phyloP scores from a whole-genome alignment of 2,329 filamentous ascomycete species.

The Scedosporium boydii region DNA sequence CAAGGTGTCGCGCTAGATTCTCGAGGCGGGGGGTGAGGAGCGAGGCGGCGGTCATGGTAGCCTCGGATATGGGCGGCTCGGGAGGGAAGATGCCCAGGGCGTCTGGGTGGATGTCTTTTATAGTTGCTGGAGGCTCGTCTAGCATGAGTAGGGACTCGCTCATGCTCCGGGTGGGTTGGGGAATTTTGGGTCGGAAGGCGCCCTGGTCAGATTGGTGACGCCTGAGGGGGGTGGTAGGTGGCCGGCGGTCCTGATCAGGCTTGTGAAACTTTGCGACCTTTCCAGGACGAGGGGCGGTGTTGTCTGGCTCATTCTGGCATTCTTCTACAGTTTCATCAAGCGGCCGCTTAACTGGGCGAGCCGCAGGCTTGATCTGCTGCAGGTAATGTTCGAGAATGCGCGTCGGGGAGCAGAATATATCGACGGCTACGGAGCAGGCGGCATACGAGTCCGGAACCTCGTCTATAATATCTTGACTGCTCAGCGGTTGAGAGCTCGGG shows the following conservation, averaged over 20 bases:
- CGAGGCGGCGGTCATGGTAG: constrained; percentile 33
- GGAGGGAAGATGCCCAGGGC: constrained; percentile 43
- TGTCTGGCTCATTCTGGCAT: background rate
- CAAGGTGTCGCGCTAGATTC: constrained; percentile 42
- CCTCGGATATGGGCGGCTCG: constrained; percentile 38
- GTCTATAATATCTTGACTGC: constrained; percentile 24
- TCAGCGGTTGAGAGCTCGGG: background rate
- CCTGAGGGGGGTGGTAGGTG: background rate
- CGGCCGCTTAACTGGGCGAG: background rate
- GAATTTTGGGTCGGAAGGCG: background rate
- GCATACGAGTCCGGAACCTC: constrained; percentile 46
- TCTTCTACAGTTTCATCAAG: background rate
- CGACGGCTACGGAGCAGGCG: constrained; percentile 18
- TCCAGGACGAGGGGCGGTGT: background rate
- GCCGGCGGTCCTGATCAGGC: background rate
- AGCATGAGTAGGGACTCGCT: background rate
- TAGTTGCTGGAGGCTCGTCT: background rate
- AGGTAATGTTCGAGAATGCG: constrained; percentile 40
- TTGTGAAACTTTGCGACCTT: background rate
- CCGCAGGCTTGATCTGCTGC: background rate
- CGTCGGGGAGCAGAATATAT: constrained; percentile 35
- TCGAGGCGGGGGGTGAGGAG: constrained; percentile 48
- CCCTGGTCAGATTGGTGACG: constrained; percentile 5
- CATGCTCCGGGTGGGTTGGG: constrained; percentile 1
- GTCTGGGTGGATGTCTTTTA: constrained; percentile 7